Evolutionary conservation across 139 green algal genomes (phyloP).

Genomic region (Tetratostichococcus sp.): DNA sequence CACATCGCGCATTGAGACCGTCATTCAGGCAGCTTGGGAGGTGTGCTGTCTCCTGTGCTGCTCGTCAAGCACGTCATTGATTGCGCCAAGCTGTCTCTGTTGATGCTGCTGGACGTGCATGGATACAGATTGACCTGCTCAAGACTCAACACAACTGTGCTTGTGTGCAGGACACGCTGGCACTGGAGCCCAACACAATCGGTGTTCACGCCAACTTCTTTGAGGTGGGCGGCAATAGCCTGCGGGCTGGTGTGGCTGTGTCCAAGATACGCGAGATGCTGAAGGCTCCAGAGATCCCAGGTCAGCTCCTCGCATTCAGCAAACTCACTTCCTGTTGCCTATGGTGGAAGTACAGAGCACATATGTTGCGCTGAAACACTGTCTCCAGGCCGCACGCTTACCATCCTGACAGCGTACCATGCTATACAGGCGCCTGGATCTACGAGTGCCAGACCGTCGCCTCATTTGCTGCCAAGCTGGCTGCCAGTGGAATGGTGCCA

Average conservation of each 20-base stretch:
- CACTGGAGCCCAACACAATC: neutral
- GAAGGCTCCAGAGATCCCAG: neutral
- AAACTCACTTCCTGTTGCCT: neutral
- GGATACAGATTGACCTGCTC: no score
- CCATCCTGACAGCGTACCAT: no score
- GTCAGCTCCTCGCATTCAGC: neutral
- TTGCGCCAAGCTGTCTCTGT: no score
- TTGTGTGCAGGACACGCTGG: neutral
- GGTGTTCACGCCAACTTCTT: neutral
- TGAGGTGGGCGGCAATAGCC: neutral
- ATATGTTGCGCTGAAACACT: no score
- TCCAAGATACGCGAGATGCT: neutral
- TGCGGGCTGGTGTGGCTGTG: neutral
- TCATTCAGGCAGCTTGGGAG: conserved; percentile 1
- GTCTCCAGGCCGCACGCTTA: no score
- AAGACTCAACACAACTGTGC: no score
- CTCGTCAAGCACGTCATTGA: no score
- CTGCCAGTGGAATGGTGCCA: neutral
- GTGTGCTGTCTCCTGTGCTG: no score
- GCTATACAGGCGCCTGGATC: neutral
- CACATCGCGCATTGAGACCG: neutral
- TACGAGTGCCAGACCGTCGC: conserved; percentile 4
- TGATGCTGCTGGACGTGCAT: no score
- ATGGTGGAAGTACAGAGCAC: no score
- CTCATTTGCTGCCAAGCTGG: neutral